Base-by-base conservation (phyloP, 169 alveolate genomes). In the Eimeria sp. region DNA sequence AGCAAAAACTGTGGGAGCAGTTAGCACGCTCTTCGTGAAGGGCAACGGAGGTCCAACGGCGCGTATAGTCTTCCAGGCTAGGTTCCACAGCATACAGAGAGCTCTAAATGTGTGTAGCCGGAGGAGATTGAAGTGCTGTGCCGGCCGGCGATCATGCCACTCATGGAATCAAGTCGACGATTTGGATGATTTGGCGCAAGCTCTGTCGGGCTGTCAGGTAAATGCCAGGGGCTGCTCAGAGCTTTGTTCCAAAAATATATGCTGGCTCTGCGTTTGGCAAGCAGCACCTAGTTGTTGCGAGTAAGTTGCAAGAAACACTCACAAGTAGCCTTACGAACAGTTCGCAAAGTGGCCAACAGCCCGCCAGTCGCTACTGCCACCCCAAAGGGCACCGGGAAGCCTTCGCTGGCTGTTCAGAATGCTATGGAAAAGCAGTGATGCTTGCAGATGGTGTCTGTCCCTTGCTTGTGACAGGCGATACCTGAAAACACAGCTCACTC, bases 281-380 rank as follows among this genome's bases (percentile, higher is more conserved):
- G 27, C 63, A 22, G 89, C 89, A 20, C 89, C 65, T 63, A 40
- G 49, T 40, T 5, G 61, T 43, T 43, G 89, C 45, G 61, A 78
- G 65, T 18, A 49, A 25, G 47, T 22, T 78, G 67, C 89, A 78
- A n/a, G 65, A 45, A 47, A 45, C 65, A 22, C 89, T 51, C 82
- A 72, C 51, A 72, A 30, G 82, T 10, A 54, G 18, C 13, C 18
- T 57, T 14, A 83, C 58, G 47, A 49, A 58, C 91, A 49, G 91
- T 49, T 83, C 54, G 73, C 91, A 30, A 83, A 11, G 91, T 83
- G 91, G 91, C 91, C 73, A 54, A 83, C 58, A 78, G 93, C 93
- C 80, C 30, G 93, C 83, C 63, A 65, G 65, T 45, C 67, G 82
- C 67, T 65, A 43, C 54, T 30, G 93, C 93, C 93, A 51, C 93